Evolutionary conservation across 768 basidiomycete species (phyloP), one percentile per base, ranked within the genome.

Genomic region (Suillus lakei): DNA sequence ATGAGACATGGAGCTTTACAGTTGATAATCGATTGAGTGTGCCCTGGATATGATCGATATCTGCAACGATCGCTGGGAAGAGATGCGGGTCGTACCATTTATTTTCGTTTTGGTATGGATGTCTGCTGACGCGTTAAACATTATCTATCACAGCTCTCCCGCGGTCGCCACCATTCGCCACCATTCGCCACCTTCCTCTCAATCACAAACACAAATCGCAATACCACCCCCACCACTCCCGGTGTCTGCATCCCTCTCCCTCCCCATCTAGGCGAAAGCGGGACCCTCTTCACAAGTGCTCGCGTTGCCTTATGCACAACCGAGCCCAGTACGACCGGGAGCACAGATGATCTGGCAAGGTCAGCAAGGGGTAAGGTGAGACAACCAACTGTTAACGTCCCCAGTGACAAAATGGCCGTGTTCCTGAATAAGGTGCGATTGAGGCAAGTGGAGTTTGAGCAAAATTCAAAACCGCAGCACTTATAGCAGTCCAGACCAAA

Each of bases 371-470:
- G 48, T 28, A 50, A 50, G 60, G 75, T 83, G 16, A 89, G 89
- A 7, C 84, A 85, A 64, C 88, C 91, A 0, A 86, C 89, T 0
- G 81, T 93, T 10, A 90, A 89, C n/a, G 82, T 93, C 10, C 84
- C 90, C 0, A 83, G 89, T 2, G 92, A 93, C 67, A 91, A 93
- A 74, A 92, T 94, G 90, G 90, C 89, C 0, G 91, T 88, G 2
- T 94, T 94, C 70, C 76, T 94, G 67, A 88, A 79, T 6, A 92
- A 94, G 74, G 90, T 88, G 32, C 81, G 88, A 58, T 70, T 93
- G 59, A 83, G 85, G 67, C 91, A 85, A 74, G 86, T 89, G 0
- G 76, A 76, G 51, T 74, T 74, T 21, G 72, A 71, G 43, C 72
- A n/a, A n/a, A n/a, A n/a, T n/a, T n/a, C n/a, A n/a, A n/a, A n/a